Conservation (phyloP, 2,329 filamentous ascomycete genomes). For the Colletotrichum siamense region DNA sequence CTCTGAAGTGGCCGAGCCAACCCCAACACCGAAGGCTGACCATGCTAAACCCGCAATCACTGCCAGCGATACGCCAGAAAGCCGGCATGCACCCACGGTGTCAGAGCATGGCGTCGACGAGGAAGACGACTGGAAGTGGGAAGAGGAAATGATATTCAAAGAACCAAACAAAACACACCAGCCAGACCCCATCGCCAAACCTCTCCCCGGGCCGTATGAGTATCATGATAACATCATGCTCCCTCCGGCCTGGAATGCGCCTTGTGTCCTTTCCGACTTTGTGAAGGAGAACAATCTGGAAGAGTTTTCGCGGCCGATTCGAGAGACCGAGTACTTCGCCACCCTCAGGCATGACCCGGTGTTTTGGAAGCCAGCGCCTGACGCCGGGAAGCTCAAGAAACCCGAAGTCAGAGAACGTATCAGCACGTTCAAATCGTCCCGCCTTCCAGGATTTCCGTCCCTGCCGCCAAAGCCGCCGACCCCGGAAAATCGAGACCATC, state of each 20-base stretch:
- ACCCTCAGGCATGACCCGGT: slow-evolving; percentile 47
- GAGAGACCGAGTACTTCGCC: slow-evolving; percentile 45
- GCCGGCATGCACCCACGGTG: background rate
- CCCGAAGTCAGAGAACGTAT: background rate
- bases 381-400: background rate
- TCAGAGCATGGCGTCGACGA: slow-evolving; percentile 22
- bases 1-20: background rate
- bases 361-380: slow-evolving; percentile 33
- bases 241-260: slow-evolving; percentile 47
- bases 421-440: slow-evolving; percentile 8
- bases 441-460: slow-evolving; percentile 14
- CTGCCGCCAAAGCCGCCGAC: slow-evolving; percentile 13
- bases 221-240: slow-evolving; percentile 52
- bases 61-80: background rate
- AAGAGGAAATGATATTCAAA: slow-evolving; percentile 42
- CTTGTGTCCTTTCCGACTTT: slow-evolving; percentile 49
- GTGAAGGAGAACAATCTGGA: slow-evolving; percentile 47
- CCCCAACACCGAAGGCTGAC: background rate
- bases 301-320: slow-evolving; percentile 47
- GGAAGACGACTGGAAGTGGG: slow-evolving; percentile 42
- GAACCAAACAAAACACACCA: slow-evolving; percentile 36
- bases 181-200: slow-evolving; percentile 53
- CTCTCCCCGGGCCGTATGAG: slow-evolving; percentile 38
- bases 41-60: background rate
- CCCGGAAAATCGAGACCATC: slow-evolving; percentile 3